phyloP scores from a whole-genome alignment of 2,329 filamentous ascomycete genomes.

The Didymella pinodella region DNA sequence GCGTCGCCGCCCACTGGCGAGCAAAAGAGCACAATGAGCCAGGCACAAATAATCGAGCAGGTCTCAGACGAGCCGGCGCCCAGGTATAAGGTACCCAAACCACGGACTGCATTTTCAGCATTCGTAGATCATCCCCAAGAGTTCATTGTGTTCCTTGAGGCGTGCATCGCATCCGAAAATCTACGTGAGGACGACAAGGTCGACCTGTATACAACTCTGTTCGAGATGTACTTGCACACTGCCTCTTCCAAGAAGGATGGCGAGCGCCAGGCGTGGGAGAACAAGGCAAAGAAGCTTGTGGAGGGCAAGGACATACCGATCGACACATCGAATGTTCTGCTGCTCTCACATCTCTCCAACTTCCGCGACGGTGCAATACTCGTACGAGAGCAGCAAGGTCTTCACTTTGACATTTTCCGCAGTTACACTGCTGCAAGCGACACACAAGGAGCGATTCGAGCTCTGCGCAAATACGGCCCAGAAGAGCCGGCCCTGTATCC shows the following conservation, averaged over 20 bases:
- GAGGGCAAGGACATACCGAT: slow-evolving; percentile 81
- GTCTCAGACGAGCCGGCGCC: slow-evolving; percentile 60
- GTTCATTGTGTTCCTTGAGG: slow-evolving; percentile 92
- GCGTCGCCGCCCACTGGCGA: slow-evolving; percentile 63
- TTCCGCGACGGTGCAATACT: slow-evolving; percentile 91
- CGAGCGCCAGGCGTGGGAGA: slow-evolving; percentile 83
- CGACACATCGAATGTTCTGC: slow-evolving; percentile 90
- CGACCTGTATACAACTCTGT: slow-evolving; percentile 92
- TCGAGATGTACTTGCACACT: slow-evolving; percentile 97
- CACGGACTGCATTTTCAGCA: slow-evolving; percentile 89
- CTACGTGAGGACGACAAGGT: slow-evolving; percentile 78
- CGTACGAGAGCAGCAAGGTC: slow-evolving; percentile 90
- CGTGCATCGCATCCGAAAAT: slow-evolving; percentile 75
- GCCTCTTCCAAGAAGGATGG: slow-evolving; percentile 76
- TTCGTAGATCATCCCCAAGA: slow-evolving; percentile 94
- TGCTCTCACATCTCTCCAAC: slow-evolving; percentile 89
- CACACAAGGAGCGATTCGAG: slow-evolving; percentile 87
- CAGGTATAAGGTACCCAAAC: slow-evolving; percentile 80
- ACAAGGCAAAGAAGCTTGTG: slow-evolving; percentile 88
- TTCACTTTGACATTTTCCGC: slow-evolving; percentile 94
- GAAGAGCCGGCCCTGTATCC: slow-evolving; percentile 92
- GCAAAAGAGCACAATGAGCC: slow-evolving; percentile 61
- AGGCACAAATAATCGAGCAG: slow-evolving; percentile 62
- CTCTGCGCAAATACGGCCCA: slow-evolving; percentile 87
- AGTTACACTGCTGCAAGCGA: slow-evolving; percentile 94